Evolutionary conservation across 495 filamentous ascomycete genomes (phyloP).

Genomic region (Achaetomiella virescens): DNA sequence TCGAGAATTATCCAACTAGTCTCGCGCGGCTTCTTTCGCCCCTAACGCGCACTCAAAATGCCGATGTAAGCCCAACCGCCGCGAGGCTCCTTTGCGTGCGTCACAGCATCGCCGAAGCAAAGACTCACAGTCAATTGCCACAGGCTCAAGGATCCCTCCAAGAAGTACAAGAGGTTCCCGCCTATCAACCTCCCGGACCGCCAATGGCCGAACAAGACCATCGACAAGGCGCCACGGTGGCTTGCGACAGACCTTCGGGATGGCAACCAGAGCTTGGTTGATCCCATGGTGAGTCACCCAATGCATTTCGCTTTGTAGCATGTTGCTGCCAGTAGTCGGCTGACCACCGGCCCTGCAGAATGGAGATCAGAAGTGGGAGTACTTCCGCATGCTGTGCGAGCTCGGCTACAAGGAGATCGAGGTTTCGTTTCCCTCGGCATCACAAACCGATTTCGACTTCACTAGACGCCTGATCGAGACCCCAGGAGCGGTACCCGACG

Average conservation of each 20-base stretch:
- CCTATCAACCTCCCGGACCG: slow-evolving; percentile 77
- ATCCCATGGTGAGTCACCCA: slow-evolving; percentile 77
- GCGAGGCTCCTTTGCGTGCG: background rate
- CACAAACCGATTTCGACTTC: slow-evolving; percentile 93
- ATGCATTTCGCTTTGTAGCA: background rate
- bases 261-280: slow-evolving; percentile 82
- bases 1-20: too few relatives aligned
- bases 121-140: slow-evolving; percentile 12
- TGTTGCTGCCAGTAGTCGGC: slow-evolving; percentile 12
- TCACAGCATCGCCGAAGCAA: background rate
- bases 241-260: slow-evolving; percentile 79
- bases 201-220: slow-evolving; percentile 81
- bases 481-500: slow-evolving; percentile 77
- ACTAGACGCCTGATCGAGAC: slow-evolving; percentile 83
- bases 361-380: slow-evolving; percentile 86
- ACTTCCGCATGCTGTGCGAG: slow-evolving; percentile 89
- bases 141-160: slow-evolving; percentile 92
- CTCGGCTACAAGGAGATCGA: slow-evolving; percentile 99
- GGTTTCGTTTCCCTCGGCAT: slow-evolving; percentile 90
- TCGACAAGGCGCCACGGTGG: slow-evolving; percentile 78
- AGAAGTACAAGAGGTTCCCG: slow-evolving; percentile 74
- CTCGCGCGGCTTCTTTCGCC: background rate
- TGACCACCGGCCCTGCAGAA: slow-evolving; percentile 49
- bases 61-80: slow-evolving; percentile 29
- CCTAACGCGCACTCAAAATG: slow-evolving; percentile 20